phyloP scores from a whole-genome alignment of 2,329 filamentous ascomycete species.

The Ophiognomonia clavigignenti-juglandacearum region DNA sequence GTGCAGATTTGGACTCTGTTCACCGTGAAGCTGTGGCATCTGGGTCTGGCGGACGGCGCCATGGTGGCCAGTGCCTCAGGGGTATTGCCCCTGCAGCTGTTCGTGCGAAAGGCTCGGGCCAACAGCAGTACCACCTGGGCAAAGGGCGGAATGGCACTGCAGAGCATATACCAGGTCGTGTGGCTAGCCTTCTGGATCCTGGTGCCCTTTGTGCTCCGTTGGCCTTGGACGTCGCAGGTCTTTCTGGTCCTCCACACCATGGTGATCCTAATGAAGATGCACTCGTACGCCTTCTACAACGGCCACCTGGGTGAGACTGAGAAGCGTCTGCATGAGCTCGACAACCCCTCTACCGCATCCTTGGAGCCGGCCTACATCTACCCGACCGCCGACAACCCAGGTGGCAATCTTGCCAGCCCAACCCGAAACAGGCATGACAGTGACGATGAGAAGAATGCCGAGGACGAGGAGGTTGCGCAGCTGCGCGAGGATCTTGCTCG shows the following conservation, averaged over 20 bases:
- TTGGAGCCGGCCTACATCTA: conserved; percentile 72
- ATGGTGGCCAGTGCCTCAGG: conserved; percentile 77
- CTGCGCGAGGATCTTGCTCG: conserved; percentile 83
- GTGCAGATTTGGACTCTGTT: conserved; percentile 86
- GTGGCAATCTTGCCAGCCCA: conserved; percentile 31
- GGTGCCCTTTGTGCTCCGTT: conserved; percentile 78
- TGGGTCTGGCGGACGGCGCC: conserved; percentile 74
- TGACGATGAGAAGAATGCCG: conserved; percentile 12
- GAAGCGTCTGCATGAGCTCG: conserved; percentile 72
- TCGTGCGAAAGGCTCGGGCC: conserved; percentile 51
- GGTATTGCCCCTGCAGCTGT: conserved; percentile 67
- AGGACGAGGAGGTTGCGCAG: conserved; percentile 52
- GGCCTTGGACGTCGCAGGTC: conserved; percentile 97
- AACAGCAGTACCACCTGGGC: conserved; percentile 64
- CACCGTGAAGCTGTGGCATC: conserved; percentile 81
- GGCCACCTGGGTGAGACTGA: conserved; percentile 88
- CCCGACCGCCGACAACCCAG: conserved; percentile 54
- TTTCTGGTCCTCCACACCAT: conserved; percentile 90
- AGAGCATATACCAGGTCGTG: conserved; percentile 71
- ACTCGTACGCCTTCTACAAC: conserved; percentile 98
- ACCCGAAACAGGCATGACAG: conserved; percentile 14
- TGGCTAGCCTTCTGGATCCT: conserved; percentile 84
- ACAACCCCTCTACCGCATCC: conserved; percentile 66
- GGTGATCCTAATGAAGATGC: conserved; percentile 96
- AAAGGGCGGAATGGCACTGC: conserved; percentile 71